A percentile compares a stretch with the other conserved stretches of the same genome.
Evolutionary conservation across 2,329 filamentous ascomycete species (phyloP).

Genomic region (Rutstroemia sp.): DNA sequence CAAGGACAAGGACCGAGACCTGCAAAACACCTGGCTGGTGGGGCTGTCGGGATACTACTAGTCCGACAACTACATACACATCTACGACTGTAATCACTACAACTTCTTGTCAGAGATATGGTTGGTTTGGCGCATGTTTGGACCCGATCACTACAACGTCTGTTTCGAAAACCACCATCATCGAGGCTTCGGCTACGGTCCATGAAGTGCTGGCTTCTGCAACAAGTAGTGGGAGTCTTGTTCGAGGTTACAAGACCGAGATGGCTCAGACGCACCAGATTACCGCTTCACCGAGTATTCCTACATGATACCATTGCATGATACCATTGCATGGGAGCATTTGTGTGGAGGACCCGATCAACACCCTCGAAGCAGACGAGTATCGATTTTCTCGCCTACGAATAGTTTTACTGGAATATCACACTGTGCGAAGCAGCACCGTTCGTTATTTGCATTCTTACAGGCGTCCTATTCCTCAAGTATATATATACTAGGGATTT

Average conservation of each 20-base stretch:
- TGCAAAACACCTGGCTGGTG: constrained; percentile 86
- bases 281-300: neutral
- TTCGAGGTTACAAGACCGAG: neutral
- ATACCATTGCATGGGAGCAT: too few relatives aligned
- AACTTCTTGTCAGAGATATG: constrained; percentile 13
- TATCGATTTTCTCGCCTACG: too few relatives aligned
- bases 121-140: constrained; percentile 9
- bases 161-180: constrained; percentile 6
- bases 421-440: too few relatives aligned
- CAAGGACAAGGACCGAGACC: constrained; percentile 65
- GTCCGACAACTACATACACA: constrained; percentile 27
- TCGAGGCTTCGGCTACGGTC: constrained; percentile 2
- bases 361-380: too few relatives aligned
- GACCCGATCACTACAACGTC: neutral
- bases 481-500: too few relatives aligned
- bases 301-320: neutral
- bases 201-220: neutral
- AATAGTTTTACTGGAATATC: too few relatives aligned
- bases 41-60: constrained; percentile 34
- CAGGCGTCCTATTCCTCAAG: too few relatives aligned
- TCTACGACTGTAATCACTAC: constrained; percentile 13
- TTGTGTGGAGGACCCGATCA: too few relatives aligned
- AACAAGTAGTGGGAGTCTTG: neutral
- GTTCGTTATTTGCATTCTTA: too few relatives aligned
- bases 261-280: neutral